Base-by-base conservation (phyloP, 179 eudicot genomes). In the Beta lomatogona region DNA sequence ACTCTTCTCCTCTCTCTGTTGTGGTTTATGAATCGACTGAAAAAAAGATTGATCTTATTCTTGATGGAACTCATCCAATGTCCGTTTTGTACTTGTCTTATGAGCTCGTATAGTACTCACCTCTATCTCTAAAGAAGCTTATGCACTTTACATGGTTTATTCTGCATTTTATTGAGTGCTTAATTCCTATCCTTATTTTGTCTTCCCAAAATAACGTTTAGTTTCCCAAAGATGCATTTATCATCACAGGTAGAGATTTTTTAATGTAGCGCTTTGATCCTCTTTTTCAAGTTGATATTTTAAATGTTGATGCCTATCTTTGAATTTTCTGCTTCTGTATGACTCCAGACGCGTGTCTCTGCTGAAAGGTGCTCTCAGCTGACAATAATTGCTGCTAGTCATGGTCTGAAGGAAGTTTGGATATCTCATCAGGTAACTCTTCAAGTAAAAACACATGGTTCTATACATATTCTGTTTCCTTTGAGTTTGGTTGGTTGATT, bases 331-430 rank as follows among this genome's bases (percentile, higher is more conserved):
- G 61, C 52, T 69, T 73, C 76, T 60, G 83, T 77, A 74, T 74
- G 73, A 21, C 22, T 76, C 78, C 91, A 95, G 98, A 92, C 89
- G 73, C 93, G 98, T 18, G 94, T 94, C 63, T 85, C 97, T 71
- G 83, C 91, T 22, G 93, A 95, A 89, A 90, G 98, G 84, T 95
- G 98, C 87, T 97, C 93, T 25, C 86, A 94, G 91, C 91, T 95
- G 85, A 95, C 93, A 66, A 87, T 92, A 80, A 83, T 92, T 81
- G 98, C 98, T 79, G 97, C 94, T 57, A 93, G 91, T 82, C 97
- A 95, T 84, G 93, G 91, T 74, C 83, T 95, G 82, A 95, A 95
- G 90, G 98, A 95, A 87, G 98, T 80, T 82, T 95, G 98, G 98
- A 95, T 95, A 92, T 93, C 98, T 18, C 89, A 88, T 83, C 98